Conservation (phyloP, 2,329 filamentous ascomycete genomes). For the Stagonosporopsis rhizophila region DNA sequence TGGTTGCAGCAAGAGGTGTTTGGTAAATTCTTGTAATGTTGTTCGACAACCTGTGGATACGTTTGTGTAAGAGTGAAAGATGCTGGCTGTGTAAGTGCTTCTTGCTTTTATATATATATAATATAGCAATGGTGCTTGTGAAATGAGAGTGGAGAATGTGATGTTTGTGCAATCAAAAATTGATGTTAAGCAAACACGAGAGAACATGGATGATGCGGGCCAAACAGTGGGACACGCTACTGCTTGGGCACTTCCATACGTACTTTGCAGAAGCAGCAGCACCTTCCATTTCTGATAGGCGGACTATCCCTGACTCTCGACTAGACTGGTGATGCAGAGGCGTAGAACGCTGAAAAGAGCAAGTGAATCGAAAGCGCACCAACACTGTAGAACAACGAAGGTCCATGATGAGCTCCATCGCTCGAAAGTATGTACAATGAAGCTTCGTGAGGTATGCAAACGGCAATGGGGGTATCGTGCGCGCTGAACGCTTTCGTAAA, state of each 20-base stretch:
- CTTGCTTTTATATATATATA: background rate
- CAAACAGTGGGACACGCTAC: background rate
- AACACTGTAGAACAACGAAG: background rate
- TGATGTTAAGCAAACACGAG: background rate
- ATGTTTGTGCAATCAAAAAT: background rate
- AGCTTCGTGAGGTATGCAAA: slow-evolving; percentile 7
- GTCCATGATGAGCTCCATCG: background rate
- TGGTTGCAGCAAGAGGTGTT: background rate
- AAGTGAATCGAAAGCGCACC: background rate
- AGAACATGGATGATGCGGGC: background rate
- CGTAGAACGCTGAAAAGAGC: background rate
- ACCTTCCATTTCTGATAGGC: background rate
- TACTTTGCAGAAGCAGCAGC: background rate
- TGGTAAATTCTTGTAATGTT: background rate
- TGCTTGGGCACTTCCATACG: too few species aligned
- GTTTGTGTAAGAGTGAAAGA: background rate
- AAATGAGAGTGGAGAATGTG: background rate
- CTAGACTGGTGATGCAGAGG: background rate
- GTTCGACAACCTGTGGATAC: background rate
- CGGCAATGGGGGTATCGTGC: slow-evolving; percentile 17
- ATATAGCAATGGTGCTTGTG: background rate
- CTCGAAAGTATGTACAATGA: slow-evolving; percentile 11
- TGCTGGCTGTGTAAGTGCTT: background rate
- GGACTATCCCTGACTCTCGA: background rate
- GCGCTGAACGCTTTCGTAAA: slow-evolving; percentile 18